Evolutionary conservation across 805 yeast genomes (phyloP).

Genomic region (Candida cerambycidarum): DNA sequence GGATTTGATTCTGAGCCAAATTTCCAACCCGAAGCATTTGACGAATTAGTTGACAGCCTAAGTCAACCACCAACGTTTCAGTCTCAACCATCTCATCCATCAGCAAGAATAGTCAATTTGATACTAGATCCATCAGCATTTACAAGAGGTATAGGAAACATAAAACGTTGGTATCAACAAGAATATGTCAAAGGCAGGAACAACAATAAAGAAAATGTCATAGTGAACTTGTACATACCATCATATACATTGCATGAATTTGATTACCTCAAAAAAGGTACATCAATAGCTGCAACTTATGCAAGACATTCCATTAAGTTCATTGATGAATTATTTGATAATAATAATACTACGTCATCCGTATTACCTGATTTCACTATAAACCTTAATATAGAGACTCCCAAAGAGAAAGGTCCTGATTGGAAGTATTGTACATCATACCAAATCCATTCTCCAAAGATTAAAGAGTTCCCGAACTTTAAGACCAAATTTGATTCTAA

Average conservation of each 20-base stretch:
- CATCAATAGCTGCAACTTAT: conserved; percentile 56
- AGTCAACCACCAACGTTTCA: neutral
- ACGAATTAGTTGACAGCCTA: conserved; percentile 16
- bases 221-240: conserved; percentile 49
- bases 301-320: conserved; percentile 65
- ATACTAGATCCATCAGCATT: conserved; percentile 69
- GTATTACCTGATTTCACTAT: conserved; percentile 12
- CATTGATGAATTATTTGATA: conserved; percentile 48
- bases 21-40: conserved; percentile 15
- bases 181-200: conserved; percentile 23
- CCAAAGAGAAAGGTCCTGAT: conserved; percentile 46
- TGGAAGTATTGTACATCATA: conserved; percentile 51
- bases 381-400: conserved; percentile 31
- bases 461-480: conserved; percentile 51
- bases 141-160: conserved; percentile 65
- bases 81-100: neutral
- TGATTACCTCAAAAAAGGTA: conserved; percentile 56
- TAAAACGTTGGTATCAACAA: conserved; percentile 59
- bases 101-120: conserved; percentile 30
- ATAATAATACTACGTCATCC: neutral
- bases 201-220: conserved; percentile 20
- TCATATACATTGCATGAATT: conserved; percentile 58
- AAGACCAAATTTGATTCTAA: conserved; percentile 35
- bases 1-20: no score
- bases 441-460: conserved; percentile 45